A percentile compares a stretch with the other conserved stretches of the same genome.
Evolutionary conservation across 495 filamentous ascomycete species (phyloP).

Genomic region (Penicillium manginii): DNA sequence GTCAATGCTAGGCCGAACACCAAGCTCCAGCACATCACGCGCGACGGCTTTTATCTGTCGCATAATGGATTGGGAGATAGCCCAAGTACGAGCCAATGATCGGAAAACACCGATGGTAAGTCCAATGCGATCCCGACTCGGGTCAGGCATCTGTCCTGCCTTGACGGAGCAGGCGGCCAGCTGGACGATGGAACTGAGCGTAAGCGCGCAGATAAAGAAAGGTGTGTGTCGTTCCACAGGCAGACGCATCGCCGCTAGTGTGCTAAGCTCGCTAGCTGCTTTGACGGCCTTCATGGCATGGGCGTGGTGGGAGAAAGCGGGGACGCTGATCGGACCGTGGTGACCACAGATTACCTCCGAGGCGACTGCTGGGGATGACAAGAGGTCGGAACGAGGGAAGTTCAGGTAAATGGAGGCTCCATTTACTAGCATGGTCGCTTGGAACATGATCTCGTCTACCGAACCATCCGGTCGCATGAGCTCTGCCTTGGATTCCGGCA

Average conservation of each 20-base stretch:
- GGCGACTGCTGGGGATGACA: conserved; percentile 51
- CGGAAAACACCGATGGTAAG: conserved; percentile 85
- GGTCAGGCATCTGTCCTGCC: conserved; percentile 68
- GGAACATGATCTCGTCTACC: conserved; percentile 90
- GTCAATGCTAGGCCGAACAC: conserved; percentile 48
- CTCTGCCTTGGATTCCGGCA: conserved; percentile 75
- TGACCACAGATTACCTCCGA: conserved; percentile 54
- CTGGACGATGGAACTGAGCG: conserved; percentile 61
- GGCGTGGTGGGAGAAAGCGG: conserved; percentile 56
- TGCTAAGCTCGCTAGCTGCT: conserved; percentile 75
- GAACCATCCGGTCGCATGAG: conserved; percentile 66
- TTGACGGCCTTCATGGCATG: conserved; percentile 82
- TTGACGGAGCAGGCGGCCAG: conserved; percentile 70
- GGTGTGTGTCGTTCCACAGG: conserved; percentile 78
- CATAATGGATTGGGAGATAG: conserved; percentile 72
- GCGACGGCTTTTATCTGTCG: conserved; percentile 66
- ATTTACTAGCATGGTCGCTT: conserved; percentile 82
- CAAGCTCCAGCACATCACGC: conserved; percentile 51
- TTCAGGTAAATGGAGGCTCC: conserved; percentile 53
- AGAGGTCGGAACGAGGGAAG: conserved; percentile 53
- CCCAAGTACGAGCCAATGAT: conserved; percentile 74
- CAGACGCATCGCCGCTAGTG: conserved; percentile 75
- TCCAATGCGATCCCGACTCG: conserved; percentile 72
- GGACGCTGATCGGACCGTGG: conserved; percentile 49
- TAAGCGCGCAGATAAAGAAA: conserved; percentile 84